phyloP scores from a whole-genome alignment of 306 rosid genomes.

The Begonia fuchsioides region DNA sequence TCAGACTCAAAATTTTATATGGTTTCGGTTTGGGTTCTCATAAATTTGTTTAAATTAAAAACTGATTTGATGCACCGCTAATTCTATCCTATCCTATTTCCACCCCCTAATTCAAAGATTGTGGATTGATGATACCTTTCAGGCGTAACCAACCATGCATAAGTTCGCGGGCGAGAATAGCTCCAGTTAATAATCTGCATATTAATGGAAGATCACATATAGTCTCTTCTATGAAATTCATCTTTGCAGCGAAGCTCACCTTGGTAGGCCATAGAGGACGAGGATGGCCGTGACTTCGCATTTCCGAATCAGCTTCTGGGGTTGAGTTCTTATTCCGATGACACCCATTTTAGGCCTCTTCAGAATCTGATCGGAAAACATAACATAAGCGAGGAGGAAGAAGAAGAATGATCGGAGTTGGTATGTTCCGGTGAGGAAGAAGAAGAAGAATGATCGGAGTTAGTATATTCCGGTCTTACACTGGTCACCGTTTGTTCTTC shows the following conservation, averaged over 20 bases:
- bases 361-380: conserved; percentile 17
- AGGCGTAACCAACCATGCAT: conserved; percentile 99
- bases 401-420: conserved; percentile 1
- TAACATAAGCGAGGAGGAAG: not conserved
- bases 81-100: no score
- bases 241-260: conserved; percentile 27
- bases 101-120: no score
- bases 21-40: no score
- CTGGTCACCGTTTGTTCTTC: conserved; percentile 95
- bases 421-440: no score
- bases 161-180: conserved; percentile 93
- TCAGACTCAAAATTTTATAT: no score
- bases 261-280: conserved; percentile 95
- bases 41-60: no score
- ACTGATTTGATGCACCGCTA: no score
- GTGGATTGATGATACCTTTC: conserved; percentile 45
- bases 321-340: conserved; percentile 59
- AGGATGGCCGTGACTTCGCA: conserved; percentile 98
- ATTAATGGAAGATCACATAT: not conserved
- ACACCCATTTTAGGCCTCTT: conserved; percentile 35
- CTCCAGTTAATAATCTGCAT: conserved; percentile 87
- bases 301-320: conserved; percentile 55
- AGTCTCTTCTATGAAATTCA: not conserved
- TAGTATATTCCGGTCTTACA: no score
- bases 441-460: no score